A percentile compares a stretch with the other conserved stretches of the same genome.
Evolutionary conservation across 192 early-diverging fungal species (phyloP).

Genomic region (Linderina pennispora): DNA sequence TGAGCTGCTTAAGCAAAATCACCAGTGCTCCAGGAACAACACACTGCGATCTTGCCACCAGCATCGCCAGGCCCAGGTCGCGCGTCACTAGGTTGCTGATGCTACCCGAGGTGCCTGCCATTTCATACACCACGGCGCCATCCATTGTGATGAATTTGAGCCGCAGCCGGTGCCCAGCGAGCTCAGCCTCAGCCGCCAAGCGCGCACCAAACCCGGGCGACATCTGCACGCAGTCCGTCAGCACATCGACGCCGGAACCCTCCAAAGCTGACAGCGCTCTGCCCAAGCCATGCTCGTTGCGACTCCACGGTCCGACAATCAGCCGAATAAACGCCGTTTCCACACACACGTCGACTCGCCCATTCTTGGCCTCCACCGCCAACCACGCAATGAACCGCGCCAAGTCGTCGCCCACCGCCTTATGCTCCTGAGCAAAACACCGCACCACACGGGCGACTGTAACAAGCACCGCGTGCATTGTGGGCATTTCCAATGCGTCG

Average conservation of each 20-base stretch:
- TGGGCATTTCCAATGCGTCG: too few species aligned
- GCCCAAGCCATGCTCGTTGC: background rate
- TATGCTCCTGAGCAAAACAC: background rate
- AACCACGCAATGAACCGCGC: constrained; percentile 40
- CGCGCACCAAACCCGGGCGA: constrained; percentile 9
- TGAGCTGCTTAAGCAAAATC: constrained; percentile 20
- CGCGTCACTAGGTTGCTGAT: constrained; percentile 36
- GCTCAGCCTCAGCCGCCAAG: constrained; percentile 33
- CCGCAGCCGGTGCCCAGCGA: constrained; percentile 16
- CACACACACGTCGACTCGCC: constrained; percentile 15
- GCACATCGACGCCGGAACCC: constrained; percentile 5
- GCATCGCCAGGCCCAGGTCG: constrained; percentile 27
- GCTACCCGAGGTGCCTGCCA: too few species aligned
- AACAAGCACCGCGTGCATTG: too few species aligned
- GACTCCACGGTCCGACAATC: constrained; percentile 27
- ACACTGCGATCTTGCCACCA: constrained; percentile 6
- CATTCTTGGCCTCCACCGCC: constrained; percentile 10
- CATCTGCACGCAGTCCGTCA: constrained; percentile 18
- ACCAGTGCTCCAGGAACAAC: constrained; percentile 19
- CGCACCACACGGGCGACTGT: too few species aligned
- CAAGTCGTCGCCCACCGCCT: constrained; percentile 23
- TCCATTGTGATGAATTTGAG: too few species aligned
- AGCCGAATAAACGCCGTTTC: constrained; percentile 20
- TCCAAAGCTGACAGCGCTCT: constrained; percentile 11
- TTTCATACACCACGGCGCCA: too few species aligned